A percentile compares a stretch with the other conserved stretches of the same genome.
These are phyloP conservation scores for Saccharomyces mikatae DNA, from an alignment of 805 yeast species.

Conservation along the genomic window DNA sequence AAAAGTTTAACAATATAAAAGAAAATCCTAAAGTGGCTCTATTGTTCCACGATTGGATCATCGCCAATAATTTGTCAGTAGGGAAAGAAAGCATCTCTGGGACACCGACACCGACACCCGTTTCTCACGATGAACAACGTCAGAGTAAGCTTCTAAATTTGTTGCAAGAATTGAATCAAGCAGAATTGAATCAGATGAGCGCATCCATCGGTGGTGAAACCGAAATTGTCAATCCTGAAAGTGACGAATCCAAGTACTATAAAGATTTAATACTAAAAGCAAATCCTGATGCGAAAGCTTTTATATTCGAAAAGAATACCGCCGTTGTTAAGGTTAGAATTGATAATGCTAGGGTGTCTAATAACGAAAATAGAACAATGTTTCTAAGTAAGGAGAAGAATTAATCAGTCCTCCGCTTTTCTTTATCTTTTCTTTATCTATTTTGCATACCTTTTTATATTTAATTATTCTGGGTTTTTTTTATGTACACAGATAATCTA, in stretches of 20 bases:
- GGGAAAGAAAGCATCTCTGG: conserved; percentile 24
- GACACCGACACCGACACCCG: conserved; percentile 25
- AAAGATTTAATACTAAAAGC: conserved; percentile 52
- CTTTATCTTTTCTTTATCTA: conserved; percentile 2
- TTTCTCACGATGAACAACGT: conserved; percentile 21
- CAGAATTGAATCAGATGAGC: conserved; percentile 69
- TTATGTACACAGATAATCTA: neutral
- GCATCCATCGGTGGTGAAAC: conserved; percentile 77
- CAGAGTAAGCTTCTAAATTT: conserved; percentile 46
- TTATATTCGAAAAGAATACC: conserved; percentile 54
- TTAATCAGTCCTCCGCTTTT: neutral
- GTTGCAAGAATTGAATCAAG: conserved; percentile 68
- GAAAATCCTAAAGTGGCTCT: conserved; percentile 73
- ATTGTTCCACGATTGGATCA: conserved; percentile 85
- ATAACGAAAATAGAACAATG: conserved; percentile 52
- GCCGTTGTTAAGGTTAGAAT: conserved; percentile 61
- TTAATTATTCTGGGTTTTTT: conserved; percentile 2
- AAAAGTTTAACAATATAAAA: conserved; percentile 61
- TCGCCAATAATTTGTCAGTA: conserved; percentile 41
- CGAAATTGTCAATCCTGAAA: conserved; percentile 38
- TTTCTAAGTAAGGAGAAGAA: conserved; percentile 19
- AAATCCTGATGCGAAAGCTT: conserved; percentile 63
- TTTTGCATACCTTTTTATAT: conserved; percentile 2
- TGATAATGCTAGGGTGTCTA: conserved; percentile 68
- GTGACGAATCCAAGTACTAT: conserved; percentile 50